These are phyloP conservation scores for Raphanus sativus DNA, from an alignment of 345 rosid species.

Conservation along the genomic window DNA sequence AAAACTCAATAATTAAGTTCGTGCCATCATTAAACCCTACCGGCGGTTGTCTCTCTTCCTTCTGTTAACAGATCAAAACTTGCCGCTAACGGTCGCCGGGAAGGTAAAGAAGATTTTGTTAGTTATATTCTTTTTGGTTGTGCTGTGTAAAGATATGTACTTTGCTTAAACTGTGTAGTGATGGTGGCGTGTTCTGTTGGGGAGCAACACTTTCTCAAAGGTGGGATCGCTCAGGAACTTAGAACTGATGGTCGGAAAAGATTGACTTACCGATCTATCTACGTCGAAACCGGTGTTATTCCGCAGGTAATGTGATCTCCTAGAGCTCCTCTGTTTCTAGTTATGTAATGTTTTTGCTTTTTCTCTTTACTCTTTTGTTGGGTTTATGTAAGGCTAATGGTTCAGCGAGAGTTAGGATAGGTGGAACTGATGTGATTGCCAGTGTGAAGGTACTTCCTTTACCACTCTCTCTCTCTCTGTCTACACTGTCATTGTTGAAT, in stretches of 20 bases:
- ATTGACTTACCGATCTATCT: slow-evolving; percentile 60
- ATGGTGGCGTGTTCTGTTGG: slow-evolving; percentile 85
- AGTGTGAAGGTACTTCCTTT: slow-evolving; percentile 73
- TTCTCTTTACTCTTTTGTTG: slow-evolving; percentile 6
- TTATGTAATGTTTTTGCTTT: not conserved
- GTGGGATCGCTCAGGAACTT: slow-evolving; percentile 87
- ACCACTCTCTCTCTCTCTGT: not conserved
- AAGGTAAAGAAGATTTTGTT: slow-evolving; percentile 21
- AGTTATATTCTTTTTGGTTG: not conserved
- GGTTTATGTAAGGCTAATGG: slow-evolving; percentile 65
- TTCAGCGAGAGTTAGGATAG: slow-evolving; percentile 77
- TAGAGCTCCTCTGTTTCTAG: not conserved
- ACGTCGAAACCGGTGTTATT: slow-evolving; percentile 79
- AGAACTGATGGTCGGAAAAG: slow-evolving; percentile 78
- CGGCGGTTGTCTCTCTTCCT: not conserved
- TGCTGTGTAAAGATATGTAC: slow-evolving; percentile 2
- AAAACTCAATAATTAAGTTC: slow-evolving; percentile 5
- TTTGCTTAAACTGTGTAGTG: slow-evolving; percentile 7
- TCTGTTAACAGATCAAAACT: slow-evolving; percentile 3
- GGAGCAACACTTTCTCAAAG: slow-evolving; percentile 66
- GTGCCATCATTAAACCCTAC: slow-evolving; percentile 37
- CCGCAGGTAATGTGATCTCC: slow-evolving; percentile 58
- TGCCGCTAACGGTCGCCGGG: slow-evolving; percentile 32
- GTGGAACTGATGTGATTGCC: slow-evolving; percentile 89
- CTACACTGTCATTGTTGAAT: not conserved